Evolutionary conservation across 2,329 filamentous ascomycete genomes (phyloP), one percentile per base, ranked within the genome.

Genomic region (Pseudogymnoascus sp.): DNA sequence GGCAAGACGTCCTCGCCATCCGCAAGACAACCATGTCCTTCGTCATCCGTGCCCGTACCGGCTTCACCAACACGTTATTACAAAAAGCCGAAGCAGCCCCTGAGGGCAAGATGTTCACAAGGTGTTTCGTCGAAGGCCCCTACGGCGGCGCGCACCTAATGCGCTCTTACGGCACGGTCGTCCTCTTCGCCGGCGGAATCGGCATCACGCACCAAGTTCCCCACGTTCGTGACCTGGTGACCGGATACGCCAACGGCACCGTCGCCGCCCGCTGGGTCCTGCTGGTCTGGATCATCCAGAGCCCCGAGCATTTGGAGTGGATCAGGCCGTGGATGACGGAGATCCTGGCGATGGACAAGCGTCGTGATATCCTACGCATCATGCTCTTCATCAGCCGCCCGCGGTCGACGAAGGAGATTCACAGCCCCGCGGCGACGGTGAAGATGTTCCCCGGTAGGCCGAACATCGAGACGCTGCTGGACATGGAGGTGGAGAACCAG

Each of bases 361-460:
- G 89, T 59, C 83, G 89, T 63, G 89, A 92, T 64, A 82, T 89
- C 61, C 80, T 93, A 61, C 86, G 87, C 67, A 89, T 93, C 73
- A 84, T 91, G 77, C 83, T 93, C 61, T 93, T 92, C 73, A 87
- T 93, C 68, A 90, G 86, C 67, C 80, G 88, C 63, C 89, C 88
- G 5, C 81, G 88, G 41, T 89, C 86, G 58, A 91, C 87, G 52
- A 91, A 91, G 79, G 89, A 92, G 75, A 91, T 92, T 61, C 88
- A 91, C 78, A 89, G 86, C 68, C 89, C 89, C 2, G 88, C 85
- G 37, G 83, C 87, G 1, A 91, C 87, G 16, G 89, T 93, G 11
- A 89, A 92, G 73, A 93, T 93, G 89, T 91, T 91, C 80, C 89
- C 89, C 4, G 89, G 89, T 14, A 81, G 88, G 68, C 88, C 88